A percentile compares a stretch with the other conserved stretches of the same genome.
These are phyloP conservation scores for Pichia phayaonensis DNA, from an alignment of 805 yeast species.

Conservation along the genomic window DNA sequence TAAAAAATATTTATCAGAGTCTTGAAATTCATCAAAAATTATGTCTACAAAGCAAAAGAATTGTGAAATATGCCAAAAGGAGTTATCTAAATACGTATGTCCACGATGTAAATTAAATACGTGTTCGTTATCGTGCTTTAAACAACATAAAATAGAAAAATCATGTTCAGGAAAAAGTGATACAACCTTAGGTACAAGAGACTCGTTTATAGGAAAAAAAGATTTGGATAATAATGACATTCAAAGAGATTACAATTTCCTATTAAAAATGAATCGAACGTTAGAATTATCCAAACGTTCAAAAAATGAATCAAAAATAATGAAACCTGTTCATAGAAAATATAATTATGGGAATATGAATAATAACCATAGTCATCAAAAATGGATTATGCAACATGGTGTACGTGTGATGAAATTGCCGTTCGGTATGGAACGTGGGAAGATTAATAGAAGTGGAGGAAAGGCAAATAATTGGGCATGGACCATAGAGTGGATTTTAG, in stretches of 20 bases:
- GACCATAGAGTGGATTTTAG: conserved; percentile 70
- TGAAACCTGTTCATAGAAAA: conserved; percentile 33
- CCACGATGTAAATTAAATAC: conserved; percentile 66
- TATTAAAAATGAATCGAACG: conserved; percentile 41
- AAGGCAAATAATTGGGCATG: conserved; percentile 61
- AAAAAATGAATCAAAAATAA: not conserved
- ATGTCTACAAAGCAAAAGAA: not conserved
- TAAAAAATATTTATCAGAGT: too few species aligned
- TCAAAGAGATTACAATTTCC: conserved; percentile 78
- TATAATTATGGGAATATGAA: conserved; percentile 32
- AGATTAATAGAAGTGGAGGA: conserved; percentile 42
- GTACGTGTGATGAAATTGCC: conserved; percentile 60
- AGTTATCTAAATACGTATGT: conserved; percentile 59
- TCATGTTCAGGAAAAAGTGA: conserved; percentile 64
- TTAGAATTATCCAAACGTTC: conserved; percentile 4
- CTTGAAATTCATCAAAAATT: not conserved
- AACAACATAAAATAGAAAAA: conserved; percentile 53
- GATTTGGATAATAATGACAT: conserved; percentile 43
- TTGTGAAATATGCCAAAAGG: conserved; percentile 40
- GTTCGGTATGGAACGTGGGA: conserved; percentile 64
- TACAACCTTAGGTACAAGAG: conserved; percentile 26
- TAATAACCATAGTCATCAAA: not conserved
- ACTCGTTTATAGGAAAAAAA: conserved; percentile 45
- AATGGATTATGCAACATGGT: conserved; percentile 36
- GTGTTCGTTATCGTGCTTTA: conserved; percentile 68